Conservation (phyloP, 2,329 filamentous ascomycete genomes). For the Laburnicola sp. region DNA sequence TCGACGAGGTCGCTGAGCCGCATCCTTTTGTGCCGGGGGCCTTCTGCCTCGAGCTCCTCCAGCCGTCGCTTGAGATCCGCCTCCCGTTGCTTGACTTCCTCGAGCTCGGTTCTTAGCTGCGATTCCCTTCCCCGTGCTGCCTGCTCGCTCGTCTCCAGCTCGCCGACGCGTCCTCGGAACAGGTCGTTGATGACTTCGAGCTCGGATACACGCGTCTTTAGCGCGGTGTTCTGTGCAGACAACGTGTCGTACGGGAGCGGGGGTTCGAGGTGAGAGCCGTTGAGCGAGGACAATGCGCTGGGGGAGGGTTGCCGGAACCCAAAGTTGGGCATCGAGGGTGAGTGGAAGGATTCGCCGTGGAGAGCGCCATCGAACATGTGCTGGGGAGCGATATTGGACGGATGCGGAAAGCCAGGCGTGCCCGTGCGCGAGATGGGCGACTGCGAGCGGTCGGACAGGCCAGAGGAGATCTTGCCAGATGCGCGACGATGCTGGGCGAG, state of each 20-base stretch:
- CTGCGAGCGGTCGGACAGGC: constrained; percentile 72
- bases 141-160: constrained; percentile 76
- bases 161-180: constrained; percentile 67
- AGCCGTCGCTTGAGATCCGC: constrained; percentile 79
- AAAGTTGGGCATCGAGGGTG: constrained; percentile 50
- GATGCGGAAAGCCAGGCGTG: constrained; percentile 71
- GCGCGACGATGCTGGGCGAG: constrained; percentile 65
- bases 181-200: constrained; percentile 87
- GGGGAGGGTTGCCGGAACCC: constrained; percentile 57
- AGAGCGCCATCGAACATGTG: constrained; percentile 78
- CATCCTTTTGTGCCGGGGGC: constrained; percentile 59
- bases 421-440: constrained; percentile 79
- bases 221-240: constrained; percentile 74
- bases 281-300: constrained; percentile 59
- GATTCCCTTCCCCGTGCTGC: constrained; percentile 61
- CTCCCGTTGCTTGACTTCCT: constrained; percentile 77
- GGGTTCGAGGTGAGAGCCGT: constrained; percentile 66
- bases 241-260: constrained; percentile 80
- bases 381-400: constrained; percentile 70
- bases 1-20: constrained; percentile 59
- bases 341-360: constrained; percentile 69
- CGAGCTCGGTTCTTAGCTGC: constrained; percentile 63
- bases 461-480: constrained; percentile 72
- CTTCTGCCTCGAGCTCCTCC: constrained; percentile 61
- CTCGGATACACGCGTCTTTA: constrained; percentile 95